Evolutionary conservation across 1,284 basidiomycete genomes (phyloP), one percentile per base, ranked within the genome.

Genomic region (Sphagnurus paluster): DNA sequence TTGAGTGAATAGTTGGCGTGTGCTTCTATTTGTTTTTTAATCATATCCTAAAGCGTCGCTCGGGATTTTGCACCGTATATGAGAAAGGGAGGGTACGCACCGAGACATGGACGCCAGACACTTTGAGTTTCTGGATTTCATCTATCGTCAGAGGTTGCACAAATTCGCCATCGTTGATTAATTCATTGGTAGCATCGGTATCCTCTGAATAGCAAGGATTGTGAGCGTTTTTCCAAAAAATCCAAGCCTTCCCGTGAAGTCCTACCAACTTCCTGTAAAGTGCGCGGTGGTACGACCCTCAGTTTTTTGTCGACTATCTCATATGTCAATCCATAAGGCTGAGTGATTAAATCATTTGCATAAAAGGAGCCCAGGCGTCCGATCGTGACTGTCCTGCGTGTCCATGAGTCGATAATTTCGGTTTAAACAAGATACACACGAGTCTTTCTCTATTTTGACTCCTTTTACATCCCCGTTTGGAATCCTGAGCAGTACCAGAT

Each of bases 1-100:
- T 98, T 98, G 43, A 96, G 72, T 6, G 83, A 82, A 65, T 90
- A 98, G 59, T 90, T 89, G 25, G 88, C 85, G 60, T 98, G 94
- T 56, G 87, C 80, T 56, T 92, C 91, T 47, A 97, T 94, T 67
- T 98, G 94, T 63, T 78, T 83, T 59, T 89, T 83, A 59, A 98
- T 95, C 51, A 98, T 97, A 64, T 96, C 93, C 85, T 96, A 69
- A 7, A 39, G 30, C 48, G 56, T 56, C 24, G 39, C 9, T 50
- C 39, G 49, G 39, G 25, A 26, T 43, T 48, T 24, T 25, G 23
- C 33, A 23, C 24, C 21, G 1, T 9, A 14, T 20, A 14, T 8
- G 26, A 35, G 8, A 25, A 28, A 17, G 29, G 20, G 38, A 38
- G 28, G 17, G 16, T 42, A 55, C 72, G 36, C 64, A 91, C 90